phyloP scores from a whole-genome alignment of 2,329 filamentous ascomycete species.

The Xylariaceae sp. region DNA sequence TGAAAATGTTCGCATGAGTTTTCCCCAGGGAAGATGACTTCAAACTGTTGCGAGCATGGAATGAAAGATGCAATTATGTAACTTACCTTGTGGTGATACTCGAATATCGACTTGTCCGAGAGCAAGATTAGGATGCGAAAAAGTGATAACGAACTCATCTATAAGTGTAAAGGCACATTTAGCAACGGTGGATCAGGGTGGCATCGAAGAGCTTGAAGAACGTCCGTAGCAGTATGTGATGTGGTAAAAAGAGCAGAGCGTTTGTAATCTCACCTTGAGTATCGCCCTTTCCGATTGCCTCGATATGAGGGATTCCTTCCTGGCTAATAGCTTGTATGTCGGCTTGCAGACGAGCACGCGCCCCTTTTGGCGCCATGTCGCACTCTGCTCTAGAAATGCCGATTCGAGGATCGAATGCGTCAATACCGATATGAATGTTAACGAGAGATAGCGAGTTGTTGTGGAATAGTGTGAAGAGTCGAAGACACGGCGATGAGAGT shows the following conservation, averaged over 20 bases:
- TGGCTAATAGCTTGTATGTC: conserved; percentile 22
- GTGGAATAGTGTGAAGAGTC: background rate
- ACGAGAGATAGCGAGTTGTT: background rate
- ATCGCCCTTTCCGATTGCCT: conserved; percentile 55
- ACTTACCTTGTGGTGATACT: conserved; percentile 35
- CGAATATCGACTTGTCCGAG: conserved; percentile 34
- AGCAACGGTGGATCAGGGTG: no score
- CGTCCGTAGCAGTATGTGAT: background rate
- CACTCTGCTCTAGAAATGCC: background rate
- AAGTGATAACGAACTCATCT: conserved; percentile 65
- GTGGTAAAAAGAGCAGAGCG: background rate
- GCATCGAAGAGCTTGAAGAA: no score
- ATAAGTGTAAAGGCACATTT: background rate
- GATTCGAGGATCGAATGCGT: background rate
- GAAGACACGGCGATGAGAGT: background rate
- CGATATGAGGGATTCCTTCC: conserved; percentile 34
- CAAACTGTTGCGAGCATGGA: no score
- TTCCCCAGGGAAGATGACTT: background rate
- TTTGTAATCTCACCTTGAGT: conserved; percentile 46
- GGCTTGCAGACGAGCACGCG: conserved; percentile 17
- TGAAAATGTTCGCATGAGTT: background rate
- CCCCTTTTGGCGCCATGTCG: conserved; percentile 20
- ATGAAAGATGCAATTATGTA: background rate
- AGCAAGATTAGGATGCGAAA: conserved; percentile 27
- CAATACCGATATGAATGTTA: background rate